A percentile compares a stretch with the other conserved stretches of the same genome.
Conservation (phyloP, 257 asterid species). For the Nemophila menziesii region DNA sequence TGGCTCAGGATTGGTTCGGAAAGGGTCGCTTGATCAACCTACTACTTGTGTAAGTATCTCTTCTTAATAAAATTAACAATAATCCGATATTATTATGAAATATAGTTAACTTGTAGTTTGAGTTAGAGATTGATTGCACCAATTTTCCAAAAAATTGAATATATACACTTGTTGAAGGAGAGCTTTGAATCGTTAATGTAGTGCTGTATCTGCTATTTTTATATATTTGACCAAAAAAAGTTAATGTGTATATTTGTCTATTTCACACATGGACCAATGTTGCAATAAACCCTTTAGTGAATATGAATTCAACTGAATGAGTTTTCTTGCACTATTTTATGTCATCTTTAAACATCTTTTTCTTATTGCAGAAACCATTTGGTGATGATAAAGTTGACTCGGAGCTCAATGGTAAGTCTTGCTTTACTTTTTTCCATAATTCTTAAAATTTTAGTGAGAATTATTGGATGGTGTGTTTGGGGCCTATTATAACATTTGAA, state of each 20-base stretch:
- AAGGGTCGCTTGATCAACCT: slow-evolving; percentile 22
- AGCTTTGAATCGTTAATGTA: too few relatives aligned
- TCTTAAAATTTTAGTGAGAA: background rate
- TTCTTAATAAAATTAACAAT: background rate
- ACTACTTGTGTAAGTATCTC: slow-evolving; percentile 22
- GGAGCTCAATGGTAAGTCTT: slow-evolving; percentile 24
- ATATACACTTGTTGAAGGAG: too few relatives aligned
- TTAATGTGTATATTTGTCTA: too few relatives aligned
- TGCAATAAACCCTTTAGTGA: background rate
- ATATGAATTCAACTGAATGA: too few relatives aligned
- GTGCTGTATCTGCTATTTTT: too few relatives aligned
- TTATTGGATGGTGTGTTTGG: background rate
- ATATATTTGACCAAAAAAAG: too few relatives aligned
- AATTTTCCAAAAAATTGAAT: too few relatives aligned
- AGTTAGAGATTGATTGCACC: too few relatives aligned
- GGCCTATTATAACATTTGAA: background rate
- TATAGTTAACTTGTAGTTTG: too few relatives aligned
- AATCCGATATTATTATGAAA: too few relatives aligned
- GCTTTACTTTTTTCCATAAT: background rate
- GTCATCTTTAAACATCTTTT: slow-evolving; percentile 1
- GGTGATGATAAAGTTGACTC: slow-evolving; percentile 10
- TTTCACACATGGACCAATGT: too few relatives aligned
- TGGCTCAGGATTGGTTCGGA: slow-evolving; percentile 23
- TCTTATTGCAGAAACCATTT: slow-evolving; percentile 28
- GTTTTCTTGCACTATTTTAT: background rate